A percentile compares a stretch with the other conserved stretches of the same genome.
Conservation (phyloP, 768 basidiomycete genomes). For the Mycena olivaceomarginata region DNA sequence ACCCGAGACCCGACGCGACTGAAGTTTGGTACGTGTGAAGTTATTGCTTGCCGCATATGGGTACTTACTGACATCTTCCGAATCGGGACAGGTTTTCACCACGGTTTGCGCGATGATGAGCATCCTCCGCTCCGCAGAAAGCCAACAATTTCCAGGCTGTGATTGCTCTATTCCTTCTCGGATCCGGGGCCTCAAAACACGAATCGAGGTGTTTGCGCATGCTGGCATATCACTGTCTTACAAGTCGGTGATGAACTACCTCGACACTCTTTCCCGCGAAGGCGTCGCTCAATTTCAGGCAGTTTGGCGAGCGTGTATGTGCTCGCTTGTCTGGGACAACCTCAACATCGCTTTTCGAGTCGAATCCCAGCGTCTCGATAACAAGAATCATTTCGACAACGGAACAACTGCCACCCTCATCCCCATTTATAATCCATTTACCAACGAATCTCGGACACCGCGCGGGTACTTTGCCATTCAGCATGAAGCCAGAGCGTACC, state of each 20-base stretch:
- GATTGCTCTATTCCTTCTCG: slow-evolving; percentile 39
- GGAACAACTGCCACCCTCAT: background rate
- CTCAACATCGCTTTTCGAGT: slow-evolving; percentile 5
- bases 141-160: slow-evolving; percentile 40
- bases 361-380: background rate
- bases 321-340: slow-evolving; percentile 53
- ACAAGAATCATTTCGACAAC: background rate
- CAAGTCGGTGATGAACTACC: slow-evolving; percentile 9
- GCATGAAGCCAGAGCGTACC: no score
- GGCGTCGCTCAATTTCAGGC: slow-evolving; percentile 6
- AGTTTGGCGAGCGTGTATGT: slow-evolving; percentile 29
- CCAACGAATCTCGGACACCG: no score
- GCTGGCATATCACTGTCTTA: slow-evolving; percentile 38
- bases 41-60: slow-evolving; percentile 11
- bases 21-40: slow-evolving; percentile 18
- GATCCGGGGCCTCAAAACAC: slow-evolving; percentile 27
- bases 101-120: slow-evolving; percentile 37
- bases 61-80: background rate
- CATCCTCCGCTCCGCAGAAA: slow-evolving; percentile 30
- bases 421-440: no score
- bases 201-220: slow-evolving; percentile 36
- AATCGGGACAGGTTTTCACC: slow-evolving; percentile 4
- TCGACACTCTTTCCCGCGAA: slow-evolving; percentile 23
- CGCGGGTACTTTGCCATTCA: no score
- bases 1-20: background rate